Conservation (phyloP, 768 basidiomycete genomes). For the Collybia mongolica region DNA sequence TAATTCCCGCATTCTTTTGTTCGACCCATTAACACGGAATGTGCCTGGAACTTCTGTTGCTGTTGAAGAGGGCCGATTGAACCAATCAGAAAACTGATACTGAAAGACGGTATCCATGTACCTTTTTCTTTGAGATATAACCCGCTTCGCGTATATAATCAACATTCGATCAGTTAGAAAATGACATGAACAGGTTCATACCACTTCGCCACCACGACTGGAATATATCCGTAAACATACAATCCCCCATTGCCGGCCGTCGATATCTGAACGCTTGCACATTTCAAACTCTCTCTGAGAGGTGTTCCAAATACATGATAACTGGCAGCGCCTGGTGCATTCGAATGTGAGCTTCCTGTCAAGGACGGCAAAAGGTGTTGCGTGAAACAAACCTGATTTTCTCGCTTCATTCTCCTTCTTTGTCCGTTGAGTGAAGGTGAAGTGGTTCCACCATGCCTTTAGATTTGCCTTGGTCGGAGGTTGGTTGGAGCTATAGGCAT, state of each 20-base stretch:
- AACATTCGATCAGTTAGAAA: slow-evolving; percentile 5
- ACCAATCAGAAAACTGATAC: not conserved
- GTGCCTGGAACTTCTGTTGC: slow-evolving; percentile 93
- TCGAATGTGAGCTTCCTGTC: too few species aligned
- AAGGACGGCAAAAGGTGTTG: too few species aligned
- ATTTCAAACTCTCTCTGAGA: slow-evolving; percentile 77
- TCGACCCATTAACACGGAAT: slow-evolving; percentile 95
- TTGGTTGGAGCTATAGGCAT: slow-evolving; percentile 10
- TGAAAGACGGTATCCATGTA: slow-evolving; percentile 25
- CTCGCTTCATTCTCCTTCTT: slow-evolving; percentile 53
- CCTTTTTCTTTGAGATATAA: slow-evolving; percentile 94
- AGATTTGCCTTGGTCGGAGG: slow-evolving; percentile 56
- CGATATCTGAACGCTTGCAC: slow-evolving; percentile 92
- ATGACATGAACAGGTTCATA: slow-evolving; percentile 36
- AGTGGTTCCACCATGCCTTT: slow-evolving; percentile 83
- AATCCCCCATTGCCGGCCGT: slow-evolving; percentile 84
- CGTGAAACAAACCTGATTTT: slow-evolving; percentile 33
- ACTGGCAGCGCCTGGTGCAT: not conserved
- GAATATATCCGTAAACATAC: slow-evolving; percentile 93
- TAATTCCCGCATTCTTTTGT: slow-evolving; percentile 92
- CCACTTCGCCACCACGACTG: slow-evolving; percentile 98
- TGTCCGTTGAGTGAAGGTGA: slow-evolving; percentile 60
- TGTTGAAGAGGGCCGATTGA: slow-evolving; percentile 14
- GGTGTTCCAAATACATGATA: slow-evolving; percentile 78
- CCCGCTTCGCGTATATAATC: slow-evolving; percentile 51